A percentile compares a stretch with the other conserved stretches of the same genome.
phyloP scores from a whole-genome alignment of 129 eudicot species.

The Heracleum sosnowskyi region DNA sequence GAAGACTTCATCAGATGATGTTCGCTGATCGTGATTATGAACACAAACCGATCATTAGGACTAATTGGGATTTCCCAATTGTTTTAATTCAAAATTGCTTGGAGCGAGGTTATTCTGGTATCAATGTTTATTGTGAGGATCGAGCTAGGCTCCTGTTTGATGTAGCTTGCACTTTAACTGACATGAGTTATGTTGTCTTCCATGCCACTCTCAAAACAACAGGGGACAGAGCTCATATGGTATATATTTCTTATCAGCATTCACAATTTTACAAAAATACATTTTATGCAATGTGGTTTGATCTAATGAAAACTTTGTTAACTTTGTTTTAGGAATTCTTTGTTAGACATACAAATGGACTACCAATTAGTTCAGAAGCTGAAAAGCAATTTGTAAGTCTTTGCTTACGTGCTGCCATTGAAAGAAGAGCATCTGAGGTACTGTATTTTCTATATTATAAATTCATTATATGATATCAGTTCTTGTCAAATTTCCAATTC shows the following conservation, averaged over 20 bases:
- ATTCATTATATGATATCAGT: background rate
- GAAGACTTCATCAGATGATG: conserved; percentile 85
- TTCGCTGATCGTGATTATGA: conserved; percentile 64
- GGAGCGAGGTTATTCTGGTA: conserved; percentile 58
- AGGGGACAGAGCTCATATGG: conserved; percentile 44
- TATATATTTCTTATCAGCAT: conserved; percentile 20
- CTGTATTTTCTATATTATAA: background rate
- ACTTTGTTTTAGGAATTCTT: conserved; percentile 55
- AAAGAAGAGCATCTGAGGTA: conserved; percentile 89
- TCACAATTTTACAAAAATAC: background rate
- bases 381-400: conserved; percentile 68
- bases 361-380: conserved; percentile 80
- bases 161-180: conserved; percentile 56
- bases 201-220: conserved; percentile 59
- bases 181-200: conserved; percentile 61
- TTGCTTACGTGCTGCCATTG: conserved; percentile 62
- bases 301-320: background rate
- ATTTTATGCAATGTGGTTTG: background rate
- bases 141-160: conserved; percentile 65
- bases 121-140: conserved; percentile 48
- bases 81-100: conserved; percentile 47
- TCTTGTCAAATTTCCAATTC: background rate
- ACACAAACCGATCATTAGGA: conserved; percentile 19
- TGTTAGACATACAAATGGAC: conserved; percentile 63
- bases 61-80: conserved; percentile 27